These are phyloP conservation scores for Macrotyloma uniflorum DNA, from an alignment of 306 rosid species.

Conservation along the genomic window DNA sequence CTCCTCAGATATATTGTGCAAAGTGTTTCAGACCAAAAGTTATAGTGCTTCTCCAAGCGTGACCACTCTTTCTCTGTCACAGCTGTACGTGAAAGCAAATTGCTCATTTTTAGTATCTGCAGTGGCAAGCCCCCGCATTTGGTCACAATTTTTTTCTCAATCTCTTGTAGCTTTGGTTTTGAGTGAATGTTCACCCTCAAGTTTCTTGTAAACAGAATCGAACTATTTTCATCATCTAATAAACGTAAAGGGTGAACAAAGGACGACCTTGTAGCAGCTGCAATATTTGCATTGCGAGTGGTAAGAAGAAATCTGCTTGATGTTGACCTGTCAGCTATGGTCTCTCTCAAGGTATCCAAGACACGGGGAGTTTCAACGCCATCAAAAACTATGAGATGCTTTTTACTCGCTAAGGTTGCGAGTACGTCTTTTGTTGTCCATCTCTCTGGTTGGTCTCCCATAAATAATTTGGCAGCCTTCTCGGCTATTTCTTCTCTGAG, in stretches of 20 bases:
- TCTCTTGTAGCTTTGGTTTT: background rate
- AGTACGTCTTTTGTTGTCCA: background rate
- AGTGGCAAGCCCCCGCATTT: conserved; percentile 43
- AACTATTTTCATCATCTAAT: conserved; percentile 35
- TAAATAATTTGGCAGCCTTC: background rate
- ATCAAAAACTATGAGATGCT: background rate
- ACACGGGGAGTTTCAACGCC: background rate
- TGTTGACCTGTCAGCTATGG: background rate
- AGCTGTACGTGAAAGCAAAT: background rate
- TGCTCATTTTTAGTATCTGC: conserved; percentile 14
- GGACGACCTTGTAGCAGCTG: background rate
- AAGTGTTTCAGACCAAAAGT: background rate
- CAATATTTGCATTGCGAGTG: background rate
- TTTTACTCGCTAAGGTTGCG: background rate
- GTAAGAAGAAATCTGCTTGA: background rate
- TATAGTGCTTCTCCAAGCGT: background rate
- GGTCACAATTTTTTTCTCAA: conserved; percentile 11
- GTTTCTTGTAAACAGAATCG: conserved; percentile 14
- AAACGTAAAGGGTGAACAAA: conserved; percentile 11
- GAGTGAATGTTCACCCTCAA: background rate
- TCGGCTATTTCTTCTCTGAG: background rate
- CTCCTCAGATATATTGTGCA: background rate
- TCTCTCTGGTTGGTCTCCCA: background rate
- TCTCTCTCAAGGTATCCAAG: background rate
- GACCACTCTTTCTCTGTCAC: background rate